These are phyloP conservation scores for Przewalskia tangutica DNA, from an alignment of 257 asterid species.

Conservation along the genomic window DNA sequence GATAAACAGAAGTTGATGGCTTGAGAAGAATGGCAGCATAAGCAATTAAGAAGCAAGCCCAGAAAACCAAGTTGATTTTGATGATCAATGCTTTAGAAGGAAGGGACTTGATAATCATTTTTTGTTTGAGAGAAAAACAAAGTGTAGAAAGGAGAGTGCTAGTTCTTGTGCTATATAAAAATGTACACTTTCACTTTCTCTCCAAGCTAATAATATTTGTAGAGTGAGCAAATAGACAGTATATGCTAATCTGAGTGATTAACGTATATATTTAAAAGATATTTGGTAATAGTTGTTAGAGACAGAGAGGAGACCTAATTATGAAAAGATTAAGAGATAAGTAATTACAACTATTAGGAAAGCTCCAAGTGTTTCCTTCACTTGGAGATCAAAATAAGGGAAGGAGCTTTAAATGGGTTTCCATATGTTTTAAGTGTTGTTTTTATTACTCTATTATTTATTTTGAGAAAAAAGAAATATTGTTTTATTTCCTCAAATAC, in stretches of 20 bases:
- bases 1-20: slow-evolving; percentile 48
- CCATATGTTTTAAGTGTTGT: slow-evolving; percentile 3
- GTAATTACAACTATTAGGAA: slow-evolving; percentile 15
- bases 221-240: neutral
- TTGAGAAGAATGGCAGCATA: slow-evolving; percentile 42
- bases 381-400: slow-evolving; percentile 21
- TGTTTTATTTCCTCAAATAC: too few species aligned
- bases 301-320: neutral
- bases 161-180: neutral
- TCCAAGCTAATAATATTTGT: neutral
- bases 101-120: slow-evolving; percentile 36
- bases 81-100: slow-evolving; percentile 46
- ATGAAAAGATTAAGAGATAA: slow-evolving; percentile 12
- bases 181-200: neutral
- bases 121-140: neutral
- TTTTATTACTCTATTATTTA: neutral
- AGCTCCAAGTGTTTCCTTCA: slow-evolving; percentile 30
- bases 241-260: neutral
- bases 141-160: neutral
- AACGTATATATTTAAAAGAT: slow-evolving; percentile 4
- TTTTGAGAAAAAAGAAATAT: neutral
- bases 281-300: slow-evolving; percentile 22
- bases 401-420: slow-evolving; percentile 11
- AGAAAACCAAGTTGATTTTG: slow-evolving; percentile 49
- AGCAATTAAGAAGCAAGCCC: slow-evolving; percentile 42